phyloP scores from a whole-genome alignment of 176 grass and related monocot species.

The Dendrocalamus sinicus region DNA sequence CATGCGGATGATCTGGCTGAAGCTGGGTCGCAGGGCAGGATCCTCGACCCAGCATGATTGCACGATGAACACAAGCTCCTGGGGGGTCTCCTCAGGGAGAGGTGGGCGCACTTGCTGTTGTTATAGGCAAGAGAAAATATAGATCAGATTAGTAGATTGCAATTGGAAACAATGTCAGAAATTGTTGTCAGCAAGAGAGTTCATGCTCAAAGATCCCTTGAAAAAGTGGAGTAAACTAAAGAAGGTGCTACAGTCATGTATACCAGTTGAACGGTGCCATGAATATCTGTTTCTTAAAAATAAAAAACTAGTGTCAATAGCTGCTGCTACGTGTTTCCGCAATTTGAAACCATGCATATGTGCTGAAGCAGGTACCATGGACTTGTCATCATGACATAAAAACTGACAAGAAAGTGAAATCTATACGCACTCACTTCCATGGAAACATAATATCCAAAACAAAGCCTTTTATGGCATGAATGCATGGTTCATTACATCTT shows the following conservation, averaged over 20 bases:
- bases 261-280: background rate
- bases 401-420: background rate
- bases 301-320: background rate
- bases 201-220: background rate
- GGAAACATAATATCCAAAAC: constrained; percentile 7
- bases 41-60: constrained; percentile 98
- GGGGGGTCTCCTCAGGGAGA: constrained; percentile 68
- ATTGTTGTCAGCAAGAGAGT: background rate
- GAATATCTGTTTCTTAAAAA: background rate
- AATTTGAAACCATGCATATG: constrained; percentile 23
- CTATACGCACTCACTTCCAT: background rate
- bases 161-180: background rate
- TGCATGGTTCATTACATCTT: constrained; percentile 10
- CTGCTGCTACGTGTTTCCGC: background rate
- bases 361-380: background rate
- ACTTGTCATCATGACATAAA: constrained; percentile 9
- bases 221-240: background rate
- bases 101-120: constrained; percentile 90
- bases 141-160: constrained; percentile 2
- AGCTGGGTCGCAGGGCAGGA: constrained; percentile 78
- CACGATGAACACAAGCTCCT: constrained; percentile 81
- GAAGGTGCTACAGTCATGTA: background rate
- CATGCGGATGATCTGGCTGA: constrained; percentile 95
- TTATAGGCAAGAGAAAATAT: constrained; percentile 3
- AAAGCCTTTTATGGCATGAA: background rate